Evolutionary conservation across 441 rosid genomes (phyloP).

Genomic region (Mallotus repandus): DNA sequence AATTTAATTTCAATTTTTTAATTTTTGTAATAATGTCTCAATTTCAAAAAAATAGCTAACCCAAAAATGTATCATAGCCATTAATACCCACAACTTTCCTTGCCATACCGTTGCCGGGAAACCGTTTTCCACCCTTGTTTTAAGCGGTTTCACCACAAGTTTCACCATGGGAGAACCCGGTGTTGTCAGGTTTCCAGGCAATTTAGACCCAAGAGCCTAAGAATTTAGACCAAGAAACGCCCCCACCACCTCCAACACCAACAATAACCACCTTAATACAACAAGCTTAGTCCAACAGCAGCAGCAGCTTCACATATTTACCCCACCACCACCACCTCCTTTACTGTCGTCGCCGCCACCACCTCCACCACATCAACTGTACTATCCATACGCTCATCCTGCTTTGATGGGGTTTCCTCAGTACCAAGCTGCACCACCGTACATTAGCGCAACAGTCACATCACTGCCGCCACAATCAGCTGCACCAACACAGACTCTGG

Average conservation of each 20-base stretch:
- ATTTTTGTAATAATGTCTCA: no score
- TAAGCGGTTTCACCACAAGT: neutral
- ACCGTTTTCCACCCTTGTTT: neutral
- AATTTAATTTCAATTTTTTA: no score
- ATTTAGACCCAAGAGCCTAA: conserved; percentile 75
- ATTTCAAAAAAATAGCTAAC: no score
- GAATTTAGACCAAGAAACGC: conserved; percentile 58
- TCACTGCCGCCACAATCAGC: conserved; percentile 43
- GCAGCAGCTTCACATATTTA: neutral
- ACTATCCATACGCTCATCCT: conserved; percentile 34
- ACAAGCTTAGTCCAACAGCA: neutral
- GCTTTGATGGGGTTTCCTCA: conserved; percentile 26
- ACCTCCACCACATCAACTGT: conserved; percentile 21
- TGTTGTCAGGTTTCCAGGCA: conserved; percentile 41
- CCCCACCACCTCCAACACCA: no score
- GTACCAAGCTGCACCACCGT: neutral
- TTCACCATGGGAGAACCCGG: conserved; percentile 56
- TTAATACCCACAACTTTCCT: no score
- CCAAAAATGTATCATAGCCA: no score
- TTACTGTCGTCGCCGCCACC: conserved; percentile 9
- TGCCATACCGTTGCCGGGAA: conserved; percentile 21
- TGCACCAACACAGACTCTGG: conserved; percentile 58
- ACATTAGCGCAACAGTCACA: conserved; percentile 17
- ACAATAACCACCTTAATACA: no score
- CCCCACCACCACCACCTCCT: no score